These are phyloP conservation scores for Aspergillus amoenus DNA, from an alignment of 2,329 filamentous ascomycete genomes.

Conservation along the genomic window DNA sequence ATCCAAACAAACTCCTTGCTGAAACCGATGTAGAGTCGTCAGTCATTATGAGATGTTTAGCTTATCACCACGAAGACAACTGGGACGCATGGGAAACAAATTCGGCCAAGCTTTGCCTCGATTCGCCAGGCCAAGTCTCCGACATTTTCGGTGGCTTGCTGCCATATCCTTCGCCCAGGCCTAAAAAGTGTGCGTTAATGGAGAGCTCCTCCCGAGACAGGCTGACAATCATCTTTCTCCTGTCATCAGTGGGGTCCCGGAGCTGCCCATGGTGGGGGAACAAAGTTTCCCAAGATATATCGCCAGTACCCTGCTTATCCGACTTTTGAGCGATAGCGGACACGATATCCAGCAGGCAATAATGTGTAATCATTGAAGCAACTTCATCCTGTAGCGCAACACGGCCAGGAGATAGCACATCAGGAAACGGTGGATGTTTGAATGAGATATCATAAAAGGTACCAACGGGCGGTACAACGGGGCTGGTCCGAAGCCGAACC, in stretches of 20 bases:
- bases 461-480: slow-evolving; percentile 33
- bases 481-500: slow-evolving; percentile 38
- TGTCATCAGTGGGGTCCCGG: slow-evolving; percentile 17
- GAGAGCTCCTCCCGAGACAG: slow-evolving; percentile 29
- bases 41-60: neutral
- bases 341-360: slow-evolving; percentile 41
- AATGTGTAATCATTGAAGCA: slow-evolving; percentile 33
- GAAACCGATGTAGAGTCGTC: neutral
- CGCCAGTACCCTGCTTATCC: neutral
- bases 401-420: slow-evolving; percentile 33
- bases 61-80: neutral
- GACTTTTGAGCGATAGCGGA: slow-evolving; percentile 25
- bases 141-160: slow-evolving; percentile 15
- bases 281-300: slow-evolving; percentile 27
- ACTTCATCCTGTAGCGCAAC: slow-evolving; percentile 36
- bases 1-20: neutral
- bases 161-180: slow-evolving; percentile 18
- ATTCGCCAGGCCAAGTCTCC: slow-evolving; percentile 19
- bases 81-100: slow-evolving; percentile 24
- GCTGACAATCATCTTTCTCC: slow-evolving; percentile 34
- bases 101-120: slow-evolving; percentile 24
- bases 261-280: slow-evolving; percentile 39
- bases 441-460: slow-evolving; percentile 41
- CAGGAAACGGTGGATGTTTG: slow-evolving; percentile 29
- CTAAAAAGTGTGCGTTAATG: slow-evolving; percentile 21